Evolutionary conservation across 305 asterid species (phyloP), one percentile per base, ranked within the genome.

Genomic region (Rubia peregrina): DNA sequence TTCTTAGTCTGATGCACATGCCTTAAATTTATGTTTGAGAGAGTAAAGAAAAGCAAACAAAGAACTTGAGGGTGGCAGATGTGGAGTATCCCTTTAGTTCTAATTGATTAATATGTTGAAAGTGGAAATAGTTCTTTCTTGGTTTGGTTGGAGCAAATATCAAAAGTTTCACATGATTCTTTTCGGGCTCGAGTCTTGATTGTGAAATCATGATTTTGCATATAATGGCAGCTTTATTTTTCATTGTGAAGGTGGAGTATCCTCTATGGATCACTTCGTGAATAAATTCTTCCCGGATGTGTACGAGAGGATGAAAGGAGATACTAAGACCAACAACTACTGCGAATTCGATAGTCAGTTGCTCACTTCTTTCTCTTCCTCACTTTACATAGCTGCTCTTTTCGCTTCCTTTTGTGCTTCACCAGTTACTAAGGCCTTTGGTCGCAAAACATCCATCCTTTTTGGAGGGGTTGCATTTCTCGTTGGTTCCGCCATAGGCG

Each of bases 351-450:
- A 80, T 21, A 76, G 79, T 68, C 84, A 76, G 42, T 49, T 76
- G 24, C 72, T 80, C 11, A 77, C 81, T 10, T 71, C 72, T 41
- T 80, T 80, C 71, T 76, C 81, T 16, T 80, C 84, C 7, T 80
- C 79, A 6, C 81, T 73, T 42, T 74, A 77, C 26, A 26, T 77
- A 2, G 79, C 81, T 38, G 83, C 59, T 26, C 81, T 82, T 9
- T 24, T 79, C 24, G 73, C 86, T n/a, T 72, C 86, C 10, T 75
- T 82, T 26, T 65, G 80, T 64, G 84, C 86, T 71, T 73, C 80
- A 14, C 64, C 75, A 0, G 66, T 82, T 51, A 77, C 86, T 2
- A 59, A 80, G 16, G 65, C 65, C n/a, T 70, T 41, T 17, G 74
- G 74, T 11, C 67, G 74, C 57, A 60, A 43, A 60, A 5, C 74